Conservation (phyloP, 495 filamentous ascomycete species). For the Hyaloscypha finlandica region DNA sequence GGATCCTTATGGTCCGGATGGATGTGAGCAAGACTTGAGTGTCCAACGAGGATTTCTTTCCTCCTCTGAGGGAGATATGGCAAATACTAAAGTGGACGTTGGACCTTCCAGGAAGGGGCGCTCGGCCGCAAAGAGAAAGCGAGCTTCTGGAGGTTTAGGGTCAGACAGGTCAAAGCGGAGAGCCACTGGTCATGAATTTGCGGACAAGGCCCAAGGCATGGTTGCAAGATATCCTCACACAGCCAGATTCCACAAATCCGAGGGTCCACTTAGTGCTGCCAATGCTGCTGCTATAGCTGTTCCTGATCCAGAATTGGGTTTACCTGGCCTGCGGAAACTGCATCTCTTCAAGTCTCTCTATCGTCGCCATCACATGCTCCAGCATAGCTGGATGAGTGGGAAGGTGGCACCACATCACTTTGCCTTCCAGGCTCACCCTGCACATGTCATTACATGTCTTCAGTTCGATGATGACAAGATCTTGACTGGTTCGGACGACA, state of each 20-base stretch:
- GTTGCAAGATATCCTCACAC: constrained; percentile 16
- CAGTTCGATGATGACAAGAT: constrained; percentile 99
- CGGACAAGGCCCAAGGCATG: constrained; percentile 27
- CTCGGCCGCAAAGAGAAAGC: constrained; percentile 31
- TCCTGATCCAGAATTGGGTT: constrained; percentile 77
- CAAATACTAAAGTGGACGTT: constrained; percentile 19
- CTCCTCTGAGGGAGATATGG: constrained; percentile 45
- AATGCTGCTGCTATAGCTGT: constrained; percentile 78
- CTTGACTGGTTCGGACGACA: constrained; percentile 95
- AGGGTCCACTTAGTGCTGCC: constrained; percentile 85
- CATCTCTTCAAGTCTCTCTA: constrained; percentile 98
- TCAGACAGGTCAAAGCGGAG: constrained; percentile 29
- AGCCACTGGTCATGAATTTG: constrained; percentile 22
- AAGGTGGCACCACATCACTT: constrained; percentile 89
- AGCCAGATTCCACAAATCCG: constrained; percentile 44
- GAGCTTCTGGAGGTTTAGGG: constrained; percentile 24
- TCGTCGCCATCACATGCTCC: constrained; percentile 84
- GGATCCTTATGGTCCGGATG: constrained; percentile 71
- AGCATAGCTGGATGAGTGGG: constrained; percentile 84
- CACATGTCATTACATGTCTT: constrained; percentile 95
- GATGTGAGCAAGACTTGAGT: constrained; percentile 80
- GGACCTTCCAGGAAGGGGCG: constrained; percentile 20
- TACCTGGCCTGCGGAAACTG: constrained; percentile 74
- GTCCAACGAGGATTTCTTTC: constrained; percentile 32
- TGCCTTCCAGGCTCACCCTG: constrained; percentile 91